Conservation (phyloP, 495 filamentous ascomycete genomes). For the Pseudevernia furfuracea region DNA sequence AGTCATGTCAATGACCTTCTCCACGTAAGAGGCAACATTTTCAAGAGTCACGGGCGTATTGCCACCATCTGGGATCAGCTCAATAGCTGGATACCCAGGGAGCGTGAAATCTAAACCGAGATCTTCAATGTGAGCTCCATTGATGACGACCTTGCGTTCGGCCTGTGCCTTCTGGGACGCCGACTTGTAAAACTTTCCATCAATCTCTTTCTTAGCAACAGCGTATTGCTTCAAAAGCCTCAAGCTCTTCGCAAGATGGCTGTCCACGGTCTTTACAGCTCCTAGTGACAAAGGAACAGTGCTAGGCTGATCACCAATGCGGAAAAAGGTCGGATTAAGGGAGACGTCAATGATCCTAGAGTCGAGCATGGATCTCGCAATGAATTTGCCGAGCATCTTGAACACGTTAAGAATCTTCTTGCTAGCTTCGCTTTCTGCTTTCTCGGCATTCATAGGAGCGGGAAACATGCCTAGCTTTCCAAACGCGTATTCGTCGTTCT, state of each 20-base stretch:
- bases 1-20: conserved; percentile 86
- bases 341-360: conserved; percentile 96
- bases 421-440: conserved; percentile 64
- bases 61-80: conserved; percentile 67
- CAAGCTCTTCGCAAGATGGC: conserved; percentile 75
- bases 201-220: conserved; percentile 70
- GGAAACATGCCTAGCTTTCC: conserved; percentile 84
- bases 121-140: conserved; percentile 74
- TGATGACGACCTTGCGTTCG: conserved; percentile 58
- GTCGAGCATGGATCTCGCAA: conserved; percentile 96
- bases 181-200: conserved; percentile 56
- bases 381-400: conserved; percentile 94
- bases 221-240: conserved; percentile 84
- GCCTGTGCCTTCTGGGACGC: conserved; percentile 61
- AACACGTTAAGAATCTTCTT: conserved; percentile 79
- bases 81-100: conserved; percentile 85
- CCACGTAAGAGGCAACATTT: conserved; percentile 81
- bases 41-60: conserved; percentile 73
- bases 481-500: conserved; percentile 76
- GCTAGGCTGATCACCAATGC: conserved; percentile 67
- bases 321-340: conserved; percentile 97
- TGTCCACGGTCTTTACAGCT: conserved; percentile 85
- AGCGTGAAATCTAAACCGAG: conserved; percentile 88
- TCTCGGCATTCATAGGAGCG: conserved; percentile 76
- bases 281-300: conserved; percentile 79